These are phyloP conservation scores for Epichloe coenophiala DNA, from an alignment of 2,329 filamentous ascomycete species.

Conservation along the genomic window DNA sequence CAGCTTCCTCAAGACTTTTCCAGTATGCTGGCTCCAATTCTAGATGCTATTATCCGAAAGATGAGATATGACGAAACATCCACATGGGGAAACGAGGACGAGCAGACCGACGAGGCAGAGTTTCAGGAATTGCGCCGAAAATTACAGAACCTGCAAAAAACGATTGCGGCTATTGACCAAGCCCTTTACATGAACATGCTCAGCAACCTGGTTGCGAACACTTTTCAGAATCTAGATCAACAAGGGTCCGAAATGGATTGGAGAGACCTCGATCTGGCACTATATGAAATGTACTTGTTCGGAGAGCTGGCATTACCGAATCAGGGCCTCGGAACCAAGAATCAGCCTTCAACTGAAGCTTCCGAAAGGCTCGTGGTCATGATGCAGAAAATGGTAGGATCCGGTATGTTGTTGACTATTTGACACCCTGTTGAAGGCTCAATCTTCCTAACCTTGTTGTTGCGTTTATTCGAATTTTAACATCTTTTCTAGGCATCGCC, in stretches of 20 bases:
- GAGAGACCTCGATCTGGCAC: conserved; percentile 84
- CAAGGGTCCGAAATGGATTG: conserved; percentile 70
- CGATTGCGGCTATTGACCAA: conserved; percentile 80
- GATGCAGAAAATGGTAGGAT: conserved; percentile 93
- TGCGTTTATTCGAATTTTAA: neutral
- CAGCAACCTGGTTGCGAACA: conserved; percentile 75
- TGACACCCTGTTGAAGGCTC: neutral
- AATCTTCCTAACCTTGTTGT: neutral
- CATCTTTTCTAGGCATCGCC: conserved; percentile 49
- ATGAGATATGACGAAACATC: conserved; percentile 97
- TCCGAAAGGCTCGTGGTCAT: conserved; percentile 75
- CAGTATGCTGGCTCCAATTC: conserved; percentile 72
- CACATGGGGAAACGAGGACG: conserved; percentile 85
- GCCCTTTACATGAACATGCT: conserved; percentile 77
- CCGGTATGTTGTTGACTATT: conserved; percentile 42
- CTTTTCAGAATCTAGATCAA: conserved; percentile 68
- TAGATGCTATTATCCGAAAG: conserved; percentile 86
- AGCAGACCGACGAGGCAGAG: conserved; percentile 91
- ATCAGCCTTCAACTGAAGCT: conserved; percentile 64
- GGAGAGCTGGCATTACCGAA: conserved; percentile 87
- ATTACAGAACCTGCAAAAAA: conserved; percentile 83
- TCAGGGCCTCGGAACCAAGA: conserved; percentile 76
- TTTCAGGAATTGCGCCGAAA: conserved; percentile 90
- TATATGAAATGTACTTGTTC: conserved; percentile 93
- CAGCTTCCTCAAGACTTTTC: conserved; percentile 61